Evolutionary conservation across 805 yeast genomes (phyloP).

Genomic region (Pichia membranifaciens): DNA sequence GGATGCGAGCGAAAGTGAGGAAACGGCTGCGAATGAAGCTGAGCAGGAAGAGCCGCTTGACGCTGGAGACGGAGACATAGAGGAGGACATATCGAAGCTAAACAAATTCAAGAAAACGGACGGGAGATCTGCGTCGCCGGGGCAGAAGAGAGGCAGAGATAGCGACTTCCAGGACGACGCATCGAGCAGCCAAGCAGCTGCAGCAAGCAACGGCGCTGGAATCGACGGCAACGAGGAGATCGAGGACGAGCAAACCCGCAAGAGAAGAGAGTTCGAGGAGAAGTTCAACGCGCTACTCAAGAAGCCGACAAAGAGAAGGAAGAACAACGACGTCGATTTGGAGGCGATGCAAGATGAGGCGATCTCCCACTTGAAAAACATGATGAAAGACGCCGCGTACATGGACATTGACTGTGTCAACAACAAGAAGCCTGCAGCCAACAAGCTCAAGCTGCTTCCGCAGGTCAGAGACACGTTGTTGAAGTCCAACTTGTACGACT

Average conservation of each 20-base stretch:
- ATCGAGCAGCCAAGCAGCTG: slow-evolving; percentile 4
- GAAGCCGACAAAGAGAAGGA: slow-evolving; percentile 51
- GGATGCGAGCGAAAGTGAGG: too few relatives aligned
- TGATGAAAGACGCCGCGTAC: slow-evolving; percentile 85
- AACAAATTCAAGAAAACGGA: slow-evolving; percentile 14
- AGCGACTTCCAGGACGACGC: neutral
- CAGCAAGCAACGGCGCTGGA: neutral
- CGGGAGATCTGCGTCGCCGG: neutral
- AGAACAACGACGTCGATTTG: slow-evolving; percentile 84
- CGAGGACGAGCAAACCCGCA: slow-evolving; percentile 36
- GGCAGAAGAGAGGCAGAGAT: neutral
- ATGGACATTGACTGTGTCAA: slow-evolving; percentile 54
- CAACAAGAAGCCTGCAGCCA: slow-evolving; percentile 63
- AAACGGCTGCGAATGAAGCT: neutral
- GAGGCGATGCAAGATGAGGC: slow-evolving; percentile 94
- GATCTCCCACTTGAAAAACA: slow-evolving; percentile 72
- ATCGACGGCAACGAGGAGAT: slow-evolving; percentile 16
- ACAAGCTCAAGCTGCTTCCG: slow-evolving; percentile 73
- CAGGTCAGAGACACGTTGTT: slow-evolving; percentile 71
- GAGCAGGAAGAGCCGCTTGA: neutral
- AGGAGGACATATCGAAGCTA: slow-evolving; percentile 17
- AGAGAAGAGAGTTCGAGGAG: slow-evolving; percentile 75
- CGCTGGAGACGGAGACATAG: slow-evolving; percentile 11
- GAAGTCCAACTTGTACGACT: slow-evolving; percentile 82
- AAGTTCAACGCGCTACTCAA: slow-evolving; percentile 73